A percentile compares a stretch with the other conserved stretches of the same genome.
Evolutionary conservation across 164 flowering plant species (phyloP).

Genomic region (Macadamia integrifolia): DNA sequence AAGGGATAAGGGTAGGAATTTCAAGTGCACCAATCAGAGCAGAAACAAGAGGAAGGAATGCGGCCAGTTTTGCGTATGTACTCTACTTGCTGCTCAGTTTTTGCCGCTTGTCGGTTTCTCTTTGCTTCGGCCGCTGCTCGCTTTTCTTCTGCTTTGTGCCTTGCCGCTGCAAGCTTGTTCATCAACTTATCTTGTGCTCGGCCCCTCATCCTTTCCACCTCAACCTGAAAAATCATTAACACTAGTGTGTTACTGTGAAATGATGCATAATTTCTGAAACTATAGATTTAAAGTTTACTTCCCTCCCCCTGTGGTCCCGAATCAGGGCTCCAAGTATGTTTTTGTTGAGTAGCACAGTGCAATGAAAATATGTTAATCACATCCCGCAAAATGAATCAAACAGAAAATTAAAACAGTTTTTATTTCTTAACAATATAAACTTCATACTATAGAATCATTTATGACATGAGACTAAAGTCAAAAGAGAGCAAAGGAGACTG

Average conservation of each 20-base stretch:
- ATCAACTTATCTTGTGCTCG: slow-evolving; percentile 60
- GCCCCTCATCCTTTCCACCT: slow-evolving; percentile 68
- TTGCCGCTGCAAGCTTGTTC: slow-evolving; percentile 65
- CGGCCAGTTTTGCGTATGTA: slow-evolving; percentile 72
- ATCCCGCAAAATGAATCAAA: too few species aligned
- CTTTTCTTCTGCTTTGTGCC: slow-evolving; percentile 74
- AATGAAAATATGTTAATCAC: too few species aligned
- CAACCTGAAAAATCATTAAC: slow-evolving; percentile 40
- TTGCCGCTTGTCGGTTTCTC: slow-evolving; percentile 56
- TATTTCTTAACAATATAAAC: too few species aligned
- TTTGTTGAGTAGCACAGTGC: too few species aligned
- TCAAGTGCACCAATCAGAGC: slow-evolving; percentile 58
- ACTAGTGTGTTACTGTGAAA: neutral
- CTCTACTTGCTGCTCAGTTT: slow-evolving; percentile 72
- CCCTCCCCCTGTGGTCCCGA: neutral
- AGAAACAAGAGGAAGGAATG: slow-evolving; percentile 54
- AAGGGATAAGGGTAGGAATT: neutral
- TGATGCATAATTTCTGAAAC: neutral
- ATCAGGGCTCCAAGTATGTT: neutral
- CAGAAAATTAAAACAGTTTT: too few species aligned
- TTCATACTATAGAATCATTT: too few species aligned
- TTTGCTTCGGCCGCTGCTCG: slow-evolving; percentile 69
- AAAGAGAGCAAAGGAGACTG: too few species aligned
- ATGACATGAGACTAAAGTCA: too few species aligned
- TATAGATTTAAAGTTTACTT: too few species aligned